Percentiles rank a stretch among this genome's conserved stretches.
phyloP scores from a whole-genome alignment of 257 asterid species.

The Plantago ovata region DNA sequence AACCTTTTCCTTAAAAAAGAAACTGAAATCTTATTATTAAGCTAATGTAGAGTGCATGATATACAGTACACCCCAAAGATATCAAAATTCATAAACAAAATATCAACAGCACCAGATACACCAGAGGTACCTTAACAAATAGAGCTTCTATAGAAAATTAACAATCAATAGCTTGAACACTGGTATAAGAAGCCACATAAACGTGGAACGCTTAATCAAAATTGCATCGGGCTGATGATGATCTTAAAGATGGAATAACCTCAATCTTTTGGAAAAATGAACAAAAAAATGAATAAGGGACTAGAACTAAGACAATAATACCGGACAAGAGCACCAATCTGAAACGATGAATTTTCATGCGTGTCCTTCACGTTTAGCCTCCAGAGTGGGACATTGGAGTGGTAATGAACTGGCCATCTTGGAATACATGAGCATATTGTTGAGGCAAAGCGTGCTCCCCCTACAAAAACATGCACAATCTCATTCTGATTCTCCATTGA shows the following conservation, averaged over 20 bases:
- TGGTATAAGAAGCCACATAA: not conserved
- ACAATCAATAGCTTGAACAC: too few relatives aligned
- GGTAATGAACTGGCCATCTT: constrained; percentile 72
- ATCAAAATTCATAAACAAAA: too few relatives aligned
- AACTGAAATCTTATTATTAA: too few relatives aligned
- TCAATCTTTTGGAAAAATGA: constrained; percentile 7
- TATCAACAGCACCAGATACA: too few relatives aligned
- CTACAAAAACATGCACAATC: constrained; percentile 37
- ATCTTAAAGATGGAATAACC: not conserved
- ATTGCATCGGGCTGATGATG: not conserved
- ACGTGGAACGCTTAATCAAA: not conserved
- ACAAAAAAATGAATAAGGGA: constrained; percentile 14
- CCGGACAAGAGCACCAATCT: too few relatives aligned
- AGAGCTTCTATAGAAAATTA: too few relatives aligned
- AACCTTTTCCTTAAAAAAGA: too few relatives aligned
- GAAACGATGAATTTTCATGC: too few relatives aligned
- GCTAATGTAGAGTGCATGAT: too few relatives aligned
- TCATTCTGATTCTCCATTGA: not conserved
- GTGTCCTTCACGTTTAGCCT: constrained; percentile 33
- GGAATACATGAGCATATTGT: constrained; percentile 59
- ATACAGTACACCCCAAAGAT: too few relatives aligned
- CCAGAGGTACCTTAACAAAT: too few relatives aligned
- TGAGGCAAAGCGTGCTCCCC: constrained; percentile 85
- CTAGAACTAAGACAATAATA: not conserved
- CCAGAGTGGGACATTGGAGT: constrained; percentile 83